Evolutionary conservation across 441 rosid genomes (phyloP).

Genomic region (Melianthus villosus): DNA sequence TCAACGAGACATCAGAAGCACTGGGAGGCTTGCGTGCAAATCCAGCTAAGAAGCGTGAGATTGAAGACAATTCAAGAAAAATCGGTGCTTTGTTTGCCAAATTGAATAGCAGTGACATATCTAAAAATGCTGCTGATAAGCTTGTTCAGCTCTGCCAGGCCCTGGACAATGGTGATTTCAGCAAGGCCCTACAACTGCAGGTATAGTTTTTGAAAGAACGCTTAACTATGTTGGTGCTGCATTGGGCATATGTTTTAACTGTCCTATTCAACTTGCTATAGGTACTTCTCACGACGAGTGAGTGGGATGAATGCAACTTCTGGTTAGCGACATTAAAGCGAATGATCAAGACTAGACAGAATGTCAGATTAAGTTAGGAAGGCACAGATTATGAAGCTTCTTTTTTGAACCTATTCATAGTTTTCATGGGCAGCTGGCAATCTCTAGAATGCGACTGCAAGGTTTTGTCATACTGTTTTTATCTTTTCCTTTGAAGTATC

Average conservation of each 20-base stretch:
- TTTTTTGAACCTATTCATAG: too few relatives aligned
- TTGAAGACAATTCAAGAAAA: slow-evolving; percentile 86
- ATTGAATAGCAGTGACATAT: slow-evolving; percentile 81
- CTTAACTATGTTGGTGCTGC: too few relatives aligned
- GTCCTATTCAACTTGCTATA: slow-evolving; percentile 10
- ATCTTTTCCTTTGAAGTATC: slow-evolving; percentile 8
- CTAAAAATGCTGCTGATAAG: slow-evolving; percentile 79
- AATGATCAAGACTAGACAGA: slow-evolving; percentile 86
- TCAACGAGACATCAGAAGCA: slow-evolving; percentile 84
- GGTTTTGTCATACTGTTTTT: slow-evolving; percentile 13
- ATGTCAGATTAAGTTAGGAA: slow-evolving; percentile 33
- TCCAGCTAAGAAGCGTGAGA: slow-evolving; percentile 78
- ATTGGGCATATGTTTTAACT: too few relatives aligned
- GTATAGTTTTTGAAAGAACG: slow-evolving; percentile 18
- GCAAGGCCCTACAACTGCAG: slow-evolving; percentile 83
- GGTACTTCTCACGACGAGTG: slow-evolving; percentile 81
- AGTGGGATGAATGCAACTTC: slow-evolving; percentile 97
- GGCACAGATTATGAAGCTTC: too few relatives aligned
- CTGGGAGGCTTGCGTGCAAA: slow-evolving; percentile 83
- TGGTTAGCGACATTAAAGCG: slow-evolving; percentile 87
- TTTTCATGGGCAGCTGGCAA: too few relatives aligned
- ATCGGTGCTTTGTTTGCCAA: slow-evolving; percentile 86
- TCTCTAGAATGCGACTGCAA: slow-evolving; percentile 8
- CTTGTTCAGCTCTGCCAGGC: slow-evolving; percentile 86
- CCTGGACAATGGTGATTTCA: slow-evolving; percentile 59